Percentiles rank a stretch among this genome's conserved stretches.
Conservation (phyloP, 495 filamentous ascomycete species). For the Aspergillus panamensis region DNA sequence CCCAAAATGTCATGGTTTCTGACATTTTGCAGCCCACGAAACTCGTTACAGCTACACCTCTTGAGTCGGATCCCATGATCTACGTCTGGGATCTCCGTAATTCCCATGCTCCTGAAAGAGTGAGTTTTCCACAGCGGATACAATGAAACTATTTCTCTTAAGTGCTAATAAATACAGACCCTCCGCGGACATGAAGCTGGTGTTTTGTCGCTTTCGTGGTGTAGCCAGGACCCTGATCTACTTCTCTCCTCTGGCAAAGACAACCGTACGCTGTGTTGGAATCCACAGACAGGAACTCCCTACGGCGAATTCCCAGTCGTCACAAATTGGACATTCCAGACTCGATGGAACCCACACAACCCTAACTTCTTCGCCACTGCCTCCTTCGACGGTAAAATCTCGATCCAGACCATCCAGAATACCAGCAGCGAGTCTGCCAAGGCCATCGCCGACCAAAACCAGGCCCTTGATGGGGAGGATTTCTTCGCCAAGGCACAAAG, state of each 20-base stretch:
- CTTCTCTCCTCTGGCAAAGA: conserved; percentile 95
- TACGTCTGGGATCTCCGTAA: conserved; percentile 94
- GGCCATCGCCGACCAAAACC: conserved; percentile 54
- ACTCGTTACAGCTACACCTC: conserved; percentile 86
- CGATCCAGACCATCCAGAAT: conserved; percentile 88
- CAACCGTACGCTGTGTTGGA: conserved; percentile 94
- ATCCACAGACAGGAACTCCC: conserved; percentile 79
- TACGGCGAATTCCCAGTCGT: conserved; percentile 95
- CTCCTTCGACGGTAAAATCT: conserved; percentile 94
- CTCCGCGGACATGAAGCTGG: conserved; percentile 88
- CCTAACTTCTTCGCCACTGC: conserved; percentile 89
- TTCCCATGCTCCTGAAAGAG: conserved; percentile 88
- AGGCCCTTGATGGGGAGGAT: conserved; percentile 82
- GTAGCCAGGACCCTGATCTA: conserved; percentile 83
- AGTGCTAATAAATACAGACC: conserved; percentile 40
- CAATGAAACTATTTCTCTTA: background rate
- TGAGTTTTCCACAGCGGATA: conserved; percentile 21
- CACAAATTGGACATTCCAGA: conserved; percentile 98
- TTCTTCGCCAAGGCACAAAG: conserved; percentile 94
- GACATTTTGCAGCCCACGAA: conserved; percentile 63
- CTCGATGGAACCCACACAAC: conserved; percentile 89
- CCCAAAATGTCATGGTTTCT: background rate
- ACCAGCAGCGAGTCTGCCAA: conserved; percentile 56
- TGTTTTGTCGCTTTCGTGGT: conserved; percentile 94
- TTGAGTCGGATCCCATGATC: conserved; percentile 85